phyloP scores from a whole-genome alignment of 768 basidiomycete genomes.

The Boletus reticuloceps region DNA sequence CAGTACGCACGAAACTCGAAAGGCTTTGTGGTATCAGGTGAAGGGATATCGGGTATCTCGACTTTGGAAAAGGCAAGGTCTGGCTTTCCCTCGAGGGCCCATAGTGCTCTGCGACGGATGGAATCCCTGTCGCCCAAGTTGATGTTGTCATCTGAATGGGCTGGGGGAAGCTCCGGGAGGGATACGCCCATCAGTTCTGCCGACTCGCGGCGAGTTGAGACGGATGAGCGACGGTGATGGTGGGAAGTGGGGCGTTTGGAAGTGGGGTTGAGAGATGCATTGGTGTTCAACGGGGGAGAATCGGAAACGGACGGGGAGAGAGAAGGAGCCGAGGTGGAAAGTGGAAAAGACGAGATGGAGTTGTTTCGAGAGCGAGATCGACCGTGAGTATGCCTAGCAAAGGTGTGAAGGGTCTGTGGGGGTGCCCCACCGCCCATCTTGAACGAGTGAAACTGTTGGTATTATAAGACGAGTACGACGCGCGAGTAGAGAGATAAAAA shows the following conservation, averaged over 20 bases:
- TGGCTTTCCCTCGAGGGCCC: conserved; percentile 83
- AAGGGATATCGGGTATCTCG: conserved; percentile 77
- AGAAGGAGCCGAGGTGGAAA: conserved; percentile 22
- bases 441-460: conserved; percentile 66
- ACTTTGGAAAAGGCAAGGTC: conserved; percentile 70
- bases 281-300: conserved; percentile 24
- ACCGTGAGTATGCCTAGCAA: conserved; percentile 33
- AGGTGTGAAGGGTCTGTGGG: conserved; percentile 37
- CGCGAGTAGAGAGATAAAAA: background rate
- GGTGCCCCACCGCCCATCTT: conserved; percentile 51
- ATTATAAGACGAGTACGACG: background rate
- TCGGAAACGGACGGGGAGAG: conserved; percentile 38
- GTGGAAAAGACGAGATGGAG: conserved; percentile 37
- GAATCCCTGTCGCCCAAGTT: conserved; percentile 74
- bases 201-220: conserved; percentile 87
- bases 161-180: conserved; percentile 61
- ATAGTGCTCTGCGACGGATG: conserved; percentile 76
- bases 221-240: conserved; percentile 81
- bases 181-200: conserved; percentile 88
- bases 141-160: conserved; percentile 63
- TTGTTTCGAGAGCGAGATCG: conserved; percentile 68
- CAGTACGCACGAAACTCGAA: conserved; percentile 65
- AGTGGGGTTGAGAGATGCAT: conserved; percentile 6
- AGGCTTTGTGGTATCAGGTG: conserved; percentile 53
- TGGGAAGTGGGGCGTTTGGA: conserved; percentile 69